phyloP scores from a whole-genome alignment of 2,329 filamentous ascomycete species.

The Neofusicoccum laricinum region DNA sequence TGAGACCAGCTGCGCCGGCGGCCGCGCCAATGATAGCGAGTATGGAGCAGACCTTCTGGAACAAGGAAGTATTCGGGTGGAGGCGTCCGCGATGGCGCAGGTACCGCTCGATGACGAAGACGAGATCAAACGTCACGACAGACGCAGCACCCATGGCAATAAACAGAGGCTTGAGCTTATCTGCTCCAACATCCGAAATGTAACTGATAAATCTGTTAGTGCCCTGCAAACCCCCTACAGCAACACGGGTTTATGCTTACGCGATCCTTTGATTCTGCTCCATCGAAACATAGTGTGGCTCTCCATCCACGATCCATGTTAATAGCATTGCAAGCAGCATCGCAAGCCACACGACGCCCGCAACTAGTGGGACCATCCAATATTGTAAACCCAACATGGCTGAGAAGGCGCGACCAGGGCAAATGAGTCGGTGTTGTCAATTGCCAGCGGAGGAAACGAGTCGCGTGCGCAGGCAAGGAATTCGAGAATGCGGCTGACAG shows the following conservation, averaged over 20 bases:
- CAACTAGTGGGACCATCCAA: conserved; percentile 67
- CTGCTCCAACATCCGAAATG: conserved; percentile 52
- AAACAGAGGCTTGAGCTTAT: conserved; percentile 71
- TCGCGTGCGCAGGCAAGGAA: conserved; percentile 7
- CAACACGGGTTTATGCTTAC: conserved; percentile 52
- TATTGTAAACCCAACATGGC: conserved; percentile 46
- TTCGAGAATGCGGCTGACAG: neutral
- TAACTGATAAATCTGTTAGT: conserved; percentile 21
- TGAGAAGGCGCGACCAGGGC: neutral
- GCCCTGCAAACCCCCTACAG: too few relatives aligned
- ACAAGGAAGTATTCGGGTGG: conserved; percentile 64
- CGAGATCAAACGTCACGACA: conserved; percentile 75
- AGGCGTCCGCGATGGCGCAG: conserved; percentile 79
- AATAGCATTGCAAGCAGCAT: conserved; percentile 69
- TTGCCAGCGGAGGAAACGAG: neutral
- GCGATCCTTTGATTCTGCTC: conserved; percentile 57
- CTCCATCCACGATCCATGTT: conserved; percentile 63
- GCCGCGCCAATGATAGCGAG: conserved; percentile 67
- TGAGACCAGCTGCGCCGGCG: conserved; percentile 74
- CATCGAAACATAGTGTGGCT: conserved; percentile 62
- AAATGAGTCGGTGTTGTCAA: neutral
- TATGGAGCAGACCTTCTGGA: conserved; percentile 61
- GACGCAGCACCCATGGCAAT: conserved; percentile 69
- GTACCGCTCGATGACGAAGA: conserved; percentile 79
- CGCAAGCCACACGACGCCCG: conserved; percentile 50